These are phyloP conservation scores for Apiospora hydei DNA, from an alignment of 2,329 filamentous ascomycete species.

Conservation along the genomic window DNA sequence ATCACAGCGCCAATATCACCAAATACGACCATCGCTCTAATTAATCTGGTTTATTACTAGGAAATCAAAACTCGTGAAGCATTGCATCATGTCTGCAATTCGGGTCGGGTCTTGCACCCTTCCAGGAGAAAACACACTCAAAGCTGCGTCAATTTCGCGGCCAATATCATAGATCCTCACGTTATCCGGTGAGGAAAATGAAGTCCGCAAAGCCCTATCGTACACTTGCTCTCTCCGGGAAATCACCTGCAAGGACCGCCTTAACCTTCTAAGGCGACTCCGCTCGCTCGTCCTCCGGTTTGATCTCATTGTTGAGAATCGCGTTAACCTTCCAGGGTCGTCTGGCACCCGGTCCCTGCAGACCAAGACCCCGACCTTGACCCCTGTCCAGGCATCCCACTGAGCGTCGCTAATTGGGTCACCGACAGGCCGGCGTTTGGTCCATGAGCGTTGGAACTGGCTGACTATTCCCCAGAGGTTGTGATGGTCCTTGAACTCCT, in stretches of 20 bases:
- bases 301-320: neutral
- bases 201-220: neutral
- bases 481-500: neutral
- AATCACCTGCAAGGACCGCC: neutral
- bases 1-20: neutral
- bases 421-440: neutral
- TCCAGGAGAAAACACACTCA: neutral
- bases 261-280: neutral
- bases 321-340: slow-evolving; percentile 13
- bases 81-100: neutral
- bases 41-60: neutral
- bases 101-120: neutral
- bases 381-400: neutral
- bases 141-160: neutral
- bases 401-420: neutral
- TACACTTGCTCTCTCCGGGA: neutral
- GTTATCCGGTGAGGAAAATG: neutral
- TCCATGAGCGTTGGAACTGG: neutral
- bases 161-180: neutral
- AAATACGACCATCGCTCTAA: neutral
- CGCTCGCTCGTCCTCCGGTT: neutral
- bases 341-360: neutral
- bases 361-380: slow-evolving; percentile 13
- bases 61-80: neutral
- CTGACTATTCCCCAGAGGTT: neutral